Base-by-base conservation (phyloP, 1,284 basidiomycete species). In the Ceratobasidium sp. region DNA sequence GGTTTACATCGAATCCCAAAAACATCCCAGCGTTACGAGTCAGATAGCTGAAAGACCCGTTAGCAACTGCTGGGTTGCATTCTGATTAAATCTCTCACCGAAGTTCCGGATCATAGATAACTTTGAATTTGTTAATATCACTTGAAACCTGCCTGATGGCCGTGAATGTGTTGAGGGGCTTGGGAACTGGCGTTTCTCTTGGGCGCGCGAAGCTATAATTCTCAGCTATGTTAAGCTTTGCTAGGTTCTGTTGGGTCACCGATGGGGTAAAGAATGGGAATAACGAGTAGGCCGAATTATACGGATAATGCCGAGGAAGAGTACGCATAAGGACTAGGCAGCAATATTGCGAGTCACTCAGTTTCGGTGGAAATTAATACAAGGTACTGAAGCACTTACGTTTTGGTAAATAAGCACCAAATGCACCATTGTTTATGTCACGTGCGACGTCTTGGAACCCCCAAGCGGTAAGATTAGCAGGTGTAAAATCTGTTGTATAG, bases 231-330 rank as follows among this genome's bases (percentile, higher is more conserved):
- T 66, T 52, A 30, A 76, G 74, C 35, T 70, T 63, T 32, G 55
- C 43, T n/a, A 76, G 59, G 35, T 59, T 64, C 21, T 47, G 16
- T 41, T 67, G 28, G 63, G 73, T 75, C 52, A 49, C 55, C 23
- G 62, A 64, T 1, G 75, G 75, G 5, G 64, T 71, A 55, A 76
- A 67, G 71, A 76, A 74, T 1, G 76, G 75, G 76, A 76, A 76
- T 49, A 72, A 71, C 11, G 28, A 67, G 59, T 72, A 74, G 54
- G 72, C 69, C 26, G 41, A 38, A 55, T 74, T 72, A 52, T 62
- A 63, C 16, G 67, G 23, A 21, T 52, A 52, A 21, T 52, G 49
- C 9, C 49, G 49, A 52, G 49, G 49, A 23, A 52, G 49, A 11
- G 49, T 52, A 9, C 49, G 11, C 9, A 52, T 8, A 9, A 52